Evolutionary conservation across 441 rosid species (phyloP), one percentile per base, ranked within the genome.

Genomic region (Hura crepitans): DNA sequence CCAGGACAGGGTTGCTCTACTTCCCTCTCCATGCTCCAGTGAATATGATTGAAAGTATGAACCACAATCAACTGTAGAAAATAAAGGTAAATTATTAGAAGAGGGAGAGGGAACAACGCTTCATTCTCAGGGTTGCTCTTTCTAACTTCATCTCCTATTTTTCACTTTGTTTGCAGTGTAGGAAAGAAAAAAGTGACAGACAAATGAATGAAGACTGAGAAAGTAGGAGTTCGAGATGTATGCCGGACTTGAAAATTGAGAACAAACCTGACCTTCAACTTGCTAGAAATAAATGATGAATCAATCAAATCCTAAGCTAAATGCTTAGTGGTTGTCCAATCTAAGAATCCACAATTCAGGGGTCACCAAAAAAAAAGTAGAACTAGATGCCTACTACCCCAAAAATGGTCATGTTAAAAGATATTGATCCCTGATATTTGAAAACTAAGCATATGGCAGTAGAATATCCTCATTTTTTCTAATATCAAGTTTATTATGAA

Each of bases 41-140:
- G n/a, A n/a, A n/a, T n/a, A n/a, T n/a, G n/a, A n/a, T n/a, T n/a
- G n/a, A n/a, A n/a, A n/a, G n/a, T n/a, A n/a, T n/a, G n/a, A n/a
- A n/a, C n/a, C n/a, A n/a, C n/a, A n/a, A 56, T 77, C 74, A 82
- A 86, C 97, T 87, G 80, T 68, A 80, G 55, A 77, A 66, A 69
- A 65, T 67, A 71, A 63, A 70, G 65, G n/a, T n/a, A n/a, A n/a
- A n/a, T n/a, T n/a, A n/a, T n/a, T n/a, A n/a, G n/a, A n/a, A n/a
- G n/a, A n/a, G n/a, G n/a, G n/a, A n/a, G n/a, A n/a, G n/a, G n/a
- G n/a, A n/a, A n/a, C n/a, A n/a, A n/a, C n/a, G n/a, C n/a, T n/a
- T n/a, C n/a, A n/a, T n/a, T n/a, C n/a, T 8, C 72, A 67, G 47
- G 80, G 65, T 55, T 66, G 70, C 65, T 65, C 50, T 71, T 69